Conservation (phyloP, 176 grass and related monocot species). For the Zoysia pacifica region DNA sequence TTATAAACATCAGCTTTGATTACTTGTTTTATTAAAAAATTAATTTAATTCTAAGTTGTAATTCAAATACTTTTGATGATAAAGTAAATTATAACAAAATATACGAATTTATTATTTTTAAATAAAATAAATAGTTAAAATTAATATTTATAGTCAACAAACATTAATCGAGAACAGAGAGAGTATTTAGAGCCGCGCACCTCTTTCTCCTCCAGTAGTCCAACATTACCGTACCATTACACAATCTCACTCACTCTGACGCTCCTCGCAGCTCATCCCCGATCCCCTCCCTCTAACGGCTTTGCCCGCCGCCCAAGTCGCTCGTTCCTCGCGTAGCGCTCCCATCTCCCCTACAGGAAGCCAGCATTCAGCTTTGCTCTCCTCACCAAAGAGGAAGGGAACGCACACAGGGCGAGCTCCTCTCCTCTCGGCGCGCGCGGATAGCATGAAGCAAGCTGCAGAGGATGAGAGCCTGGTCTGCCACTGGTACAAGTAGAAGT, state of each 20-base stretch:
- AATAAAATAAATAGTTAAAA: too few species aligned
- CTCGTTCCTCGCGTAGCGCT: neutral
- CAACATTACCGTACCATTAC: neutral
- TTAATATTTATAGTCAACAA: too few species aligned
- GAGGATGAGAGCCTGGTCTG: constrained; percentile 64
- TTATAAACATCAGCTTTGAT: too few species aligned
- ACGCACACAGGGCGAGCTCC: constrained; percentile 3
- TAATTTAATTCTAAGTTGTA: too few species aligned
- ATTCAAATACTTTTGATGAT: too few species aligned
- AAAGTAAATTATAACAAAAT: too few species aligned
- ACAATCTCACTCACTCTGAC: neutral
- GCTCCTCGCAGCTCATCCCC: neutral
- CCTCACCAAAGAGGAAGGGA: constrained; percentile 1
- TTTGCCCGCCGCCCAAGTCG: neutral
- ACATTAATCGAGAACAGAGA: too few species aligned
- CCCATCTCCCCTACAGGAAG: neutral
- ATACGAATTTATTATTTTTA: too few species aligned
- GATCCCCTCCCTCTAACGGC: neutral
- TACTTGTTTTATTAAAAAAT: too few species aligned
- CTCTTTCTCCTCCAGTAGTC: neutral
- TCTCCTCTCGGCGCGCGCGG: neutral
- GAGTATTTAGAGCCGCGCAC: too few species aligned
- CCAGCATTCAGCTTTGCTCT: constrained; percentile 1
- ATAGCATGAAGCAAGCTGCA: constrained; percentile 26
- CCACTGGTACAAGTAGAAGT: constrained; percentile 9